Base-by-base conservation (phyloP, 1,139 yeast species). In the Saccharomyces uvarum region DNA sequence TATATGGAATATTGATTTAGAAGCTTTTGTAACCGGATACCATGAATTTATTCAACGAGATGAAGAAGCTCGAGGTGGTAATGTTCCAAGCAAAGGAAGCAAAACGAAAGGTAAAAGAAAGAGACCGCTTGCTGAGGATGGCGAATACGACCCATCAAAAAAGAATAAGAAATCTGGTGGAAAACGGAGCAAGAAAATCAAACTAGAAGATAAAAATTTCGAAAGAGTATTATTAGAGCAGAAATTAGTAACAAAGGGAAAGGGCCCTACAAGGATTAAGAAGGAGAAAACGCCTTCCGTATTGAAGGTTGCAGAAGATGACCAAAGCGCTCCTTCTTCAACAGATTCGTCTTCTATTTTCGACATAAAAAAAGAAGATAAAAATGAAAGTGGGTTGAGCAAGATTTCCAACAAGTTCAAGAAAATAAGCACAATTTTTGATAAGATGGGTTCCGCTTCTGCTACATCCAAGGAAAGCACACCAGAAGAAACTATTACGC, bases 1-100 rank as follows among this genome's bases (percentile, higher is more conserved):
- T 70, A 75, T 93, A 58, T 93, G 99, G 99, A 79, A 75, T 57
- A 78, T 71, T 49, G 99, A 93, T 69, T 76, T 93, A 63, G 96
- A 89, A 57, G 83, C 73, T 1, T 93, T 93, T 68, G 67, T 81
- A 60, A 75, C 62, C 4, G 80, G 78, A 11, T 93, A 95, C 86
- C 79, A 83, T 1, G 74, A 77, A 54, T 89, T 88, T 68, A 73
- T 82, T 58, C 73, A 70, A 48, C 77, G 75, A 16, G 90, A 85
- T 63, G 77, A 75, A 50, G 79, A 71, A 66, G 57, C 61, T 21
- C 70, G 76, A 60, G 71, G 72, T 52, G 61, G 69, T 14, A 57
- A 64, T 9, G 61, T 66, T 2, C 60, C 48, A 19, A 41, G 56
- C 29, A 61, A 60, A 14, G 59, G 68, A 8, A 56, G 63, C 19